Evolutionary conservation across 306 rosid genomes (phyloP).

Genomic region (Oxytropis ochrocephala): DNA sequence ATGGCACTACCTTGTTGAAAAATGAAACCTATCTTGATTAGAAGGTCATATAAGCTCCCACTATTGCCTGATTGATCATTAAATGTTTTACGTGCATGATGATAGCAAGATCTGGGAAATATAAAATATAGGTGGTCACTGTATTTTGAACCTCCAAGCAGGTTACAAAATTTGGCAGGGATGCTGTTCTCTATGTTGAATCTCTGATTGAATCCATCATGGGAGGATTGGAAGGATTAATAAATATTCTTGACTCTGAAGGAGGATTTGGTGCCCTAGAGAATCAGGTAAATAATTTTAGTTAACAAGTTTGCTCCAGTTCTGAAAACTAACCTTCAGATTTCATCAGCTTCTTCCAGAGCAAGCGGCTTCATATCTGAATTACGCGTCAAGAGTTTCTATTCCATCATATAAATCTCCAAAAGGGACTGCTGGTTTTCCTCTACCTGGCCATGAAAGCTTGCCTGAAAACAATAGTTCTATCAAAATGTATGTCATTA

Average conservation of each 20-base stretch:
- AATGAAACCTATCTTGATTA: not conserved
- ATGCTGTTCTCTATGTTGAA: constrained; percentile 97
- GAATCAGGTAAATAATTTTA: constrained; percentile 61
- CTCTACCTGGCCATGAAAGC: constrained; percentile 96
- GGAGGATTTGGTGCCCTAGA: constrained; percentile 99
- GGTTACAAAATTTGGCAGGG: constrained; percentile 95
- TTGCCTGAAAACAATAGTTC: constrained; percentile 87
- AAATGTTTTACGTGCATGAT: not conserved
- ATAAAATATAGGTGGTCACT: constrained; percentile 21
- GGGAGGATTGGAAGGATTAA: constrained; percentile 98
- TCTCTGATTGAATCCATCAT: constrained; percentile 94
- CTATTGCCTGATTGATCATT: constrained; percentile 4
- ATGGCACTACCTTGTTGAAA: constrained; percentile 11
- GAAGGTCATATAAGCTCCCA: constrained; percentile 6
- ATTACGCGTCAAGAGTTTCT: constrained; percentile 71
- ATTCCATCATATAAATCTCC: constrained; percentile 75
- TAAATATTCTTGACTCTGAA: constrained; percentile 95
- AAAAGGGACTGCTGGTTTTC: constrained; percentile 63
- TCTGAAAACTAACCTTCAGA: constrained; percentile 31
- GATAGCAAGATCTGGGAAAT: constrained; percentile 10
- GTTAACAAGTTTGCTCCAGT: constrained; percentile 16
- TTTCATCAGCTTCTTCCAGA: constrained; percentile 89
- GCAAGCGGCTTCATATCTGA: constrained; percentile 91
- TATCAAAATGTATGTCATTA: constrained; percentile 71
- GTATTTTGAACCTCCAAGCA: constrained; percentile 37